Evolutionary conservation across 345 rosid species (phyloP).

Genomic region (Toxicodendron radicans): DNA sequence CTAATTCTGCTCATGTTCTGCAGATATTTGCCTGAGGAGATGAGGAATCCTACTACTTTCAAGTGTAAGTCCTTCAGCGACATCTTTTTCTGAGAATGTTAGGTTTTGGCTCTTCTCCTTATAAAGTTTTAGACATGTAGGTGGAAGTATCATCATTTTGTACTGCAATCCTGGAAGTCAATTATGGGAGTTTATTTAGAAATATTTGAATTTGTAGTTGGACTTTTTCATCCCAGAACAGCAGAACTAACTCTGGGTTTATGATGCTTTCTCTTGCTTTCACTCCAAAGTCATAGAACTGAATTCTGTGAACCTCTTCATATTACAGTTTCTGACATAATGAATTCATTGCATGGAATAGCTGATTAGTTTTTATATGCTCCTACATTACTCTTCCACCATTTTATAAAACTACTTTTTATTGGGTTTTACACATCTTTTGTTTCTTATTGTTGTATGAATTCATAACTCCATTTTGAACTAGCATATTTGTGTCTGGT

Average conservation of each 20-base stretch:
- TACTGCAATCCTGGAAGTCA: not conserved
- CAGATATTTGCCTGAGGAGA: slow-evolving; percentile 94
- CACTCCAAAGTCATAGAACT: not conserved
- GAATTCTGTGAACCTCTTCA: not conserved
- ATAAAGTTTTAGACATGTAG: not conserved
- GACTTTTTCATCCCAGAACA: not conserved
- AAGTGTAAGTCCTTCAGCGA: slow-evolving; percentile 62
- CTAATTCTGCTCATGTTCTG: slow-evolving; percentile 24
- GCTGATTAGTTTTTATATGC: not conserved
- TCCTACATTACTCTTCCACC: not conserved
- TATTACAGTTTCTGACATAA: not conserved
- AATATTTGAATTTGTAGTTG: too few species aligned
- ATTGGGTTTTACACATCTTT: not conserved
- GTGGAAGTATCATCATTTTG: not conserved
- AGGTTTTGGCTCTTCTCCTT: not conserved
- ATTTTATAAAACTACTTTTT: not conserved
- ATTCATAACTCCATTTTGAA: not conserved
- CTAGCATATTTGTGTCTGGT: not conserved
- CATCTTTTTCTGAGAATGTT: slow-evolving; percentile 2
- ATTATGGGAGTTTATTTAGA: not conserved
- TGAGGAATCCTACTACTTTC: slow-evolving; percentile 87
- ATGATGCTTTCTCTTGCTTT: not conserved
- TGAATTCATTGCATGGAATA: not conserved
- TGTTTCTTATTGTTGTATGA: not conserved
- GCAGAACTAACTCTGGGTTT: not conserved